Evolutionary conservation across 805 yeast genomes (phyloP).

Genomic region (Metschnikowia chrysomelidarum): DNA sequence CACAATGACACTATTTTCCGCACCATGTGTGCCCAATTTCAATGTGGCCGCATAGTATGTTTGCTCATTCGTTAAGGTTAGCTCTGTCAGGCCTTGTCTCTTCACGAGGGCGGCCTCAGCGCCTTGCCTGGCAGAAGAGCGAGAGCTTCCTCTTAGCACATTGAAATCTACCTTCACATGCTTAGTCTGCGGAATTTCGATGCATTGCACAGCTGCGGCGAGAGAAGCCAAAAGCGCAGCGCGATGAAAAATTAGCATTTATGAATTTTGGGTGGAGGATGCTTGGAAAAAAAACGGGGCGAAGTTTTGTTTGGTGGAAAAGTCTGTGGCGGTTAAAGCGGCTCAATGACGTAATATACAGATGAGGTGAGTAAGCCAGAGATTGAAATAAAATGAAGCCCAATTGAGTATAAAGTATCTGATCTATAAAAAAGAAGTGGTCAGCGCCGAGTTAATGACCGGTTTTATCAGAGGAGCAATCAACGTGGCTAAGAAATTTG

Average conservation of each 20-base stretch:
- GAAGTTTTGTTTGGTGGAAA: no score
- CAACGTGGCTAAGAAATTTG: no score
- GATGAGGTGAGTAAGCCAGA: no score
- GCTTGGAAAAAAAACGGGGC: no score
- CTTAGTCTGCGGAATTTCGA: slow-evolving; percentile 1
- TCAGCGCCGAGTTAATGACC: no score
- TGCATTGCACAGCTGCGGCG: slow-evolving; percentile 10
- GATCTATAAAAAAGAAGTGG: no score
- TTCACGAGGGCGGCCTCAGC: slow-evolving; percentile 5
- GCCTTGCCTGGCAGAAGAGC: slow-evolving; percentile 6
- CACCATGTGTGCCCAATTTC: slow-evolving; percentile 15
- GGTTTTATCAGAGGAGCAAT: no score
- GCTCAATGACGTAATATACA: no score
- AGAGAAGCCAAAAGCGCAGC: slow-evolving; percentile 7
- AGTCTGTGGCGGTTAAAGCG: no score
- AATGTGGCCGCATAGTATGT: slow-evolving; percentile 15
- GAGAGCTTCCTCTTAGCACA: slow-evolving; percentile 13
- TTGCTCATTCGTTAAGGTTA: slow-evolving; percentile 9
- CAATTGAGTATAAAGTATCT: no score
- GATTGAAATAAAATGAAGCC: no score
- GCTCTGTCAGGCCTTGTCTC: slow-evolving; percentile 8
- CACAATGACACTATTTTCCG: slow-evolving; percentile 31
- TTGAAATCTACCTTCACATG: slow-evolving; percentile 13
- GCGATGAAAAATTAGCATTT: neutral
- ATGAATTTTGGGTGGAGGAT: no score